Base-by-base conservation (phyloP, 1,284 basidiomycete genomes). In the Apiotrichum gracile region DNA sequence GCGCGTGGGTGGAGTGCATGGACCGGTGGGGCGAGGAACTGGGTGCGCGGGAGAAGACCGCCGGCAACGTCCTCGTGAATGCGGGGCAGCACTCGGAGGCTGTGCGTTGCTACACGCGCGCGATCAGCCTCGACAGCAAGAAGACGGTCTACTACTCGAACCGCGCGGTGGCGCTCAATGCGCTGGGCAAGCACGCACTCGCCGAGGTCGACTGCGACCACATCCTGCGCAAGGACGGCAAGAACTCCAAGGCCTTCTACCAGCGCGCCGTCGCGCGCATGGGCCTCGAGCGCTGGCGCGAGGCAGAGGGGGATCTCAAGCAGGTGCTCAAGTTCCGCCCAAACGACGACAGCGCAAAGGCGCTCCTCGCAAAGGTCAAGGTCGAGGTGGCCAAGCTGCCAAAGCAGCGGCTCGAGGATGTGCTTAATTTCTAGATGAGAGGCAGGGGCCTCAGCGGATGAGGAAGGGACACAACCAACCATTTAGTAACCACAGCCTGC, bases 141-240 rank as follows among this genome's bases (percentile, higher is more conserved):
- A 74, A 76, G 62, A 74, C 73, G 1, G 71, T 76, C 22, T 76
- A 74, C 60, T 74, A 70, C 53, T 68, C 73, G 17, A 76, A 76
- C 53, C 66, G 74, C 19, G 74, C 73, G 17, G 68, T 75, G n/a
- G 73, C 74, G 25, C 67, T 70, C 44, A 76, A 76, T 52, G 61
- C 66, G 8, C 52, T 74, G 13, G 68, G 69, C 34, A 51, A 65
- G 46, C 69, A 73, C 55, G 63, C 59, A 31, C 61, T 59, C 25
- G 74, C 74, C 27, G 73, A 76, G 58, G 41, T 48, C 3, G 74
- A 76, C 57, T 76, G 74, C 57, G 66, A 62, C 46, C 60, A 70
- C 41, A 69, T 74, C 21, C 57, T 76, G 12, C 45, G 50, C 12
- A 63, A 63, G 45, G 73, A 76, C 55, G 58, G 60, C n/a, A 72